Evolutionary conservation across 257 asterid genomes (phyloP).

Genomic region (Primulina tabacum): DNA sequence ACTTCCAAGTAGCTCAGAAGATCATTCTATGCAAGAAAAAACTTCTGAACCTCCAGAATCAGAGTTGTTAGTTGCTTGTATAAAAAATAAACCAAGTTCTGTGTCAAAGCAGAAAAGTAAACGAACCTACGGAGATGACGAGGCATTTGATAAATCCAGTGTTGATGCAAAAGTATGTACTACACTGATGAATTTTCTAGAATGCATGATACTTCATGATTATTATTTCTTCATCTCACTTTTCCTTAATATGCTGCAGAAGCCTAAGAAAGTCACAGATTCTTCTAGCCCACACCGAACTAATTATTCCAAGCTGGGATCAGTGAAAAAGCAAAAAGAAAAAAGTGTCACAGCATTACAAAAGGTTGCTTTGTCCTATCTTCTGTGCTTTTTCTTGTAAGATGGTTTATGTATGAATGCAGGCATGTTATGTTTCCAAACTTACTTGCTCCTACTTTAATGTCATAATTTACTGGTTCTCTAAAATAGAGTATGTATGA

Average conservation of each 20-base stretch:
- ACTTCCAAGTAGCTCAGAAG: constrained; percentile 53
- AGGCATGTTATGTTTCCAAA: constrained; percentile 15
- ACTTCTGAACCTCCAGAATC: constrained; percentile 49
- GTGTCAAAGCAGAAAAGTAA: constrained; percentile 58
- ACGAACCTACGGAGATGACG: constrained; percentile 42
- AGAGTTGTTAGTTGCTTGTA: constrained; percentile 44
- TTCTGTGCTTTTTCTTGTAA: constrained; percentile 7
- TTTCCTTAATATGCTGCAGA: constrained; percentile 45
- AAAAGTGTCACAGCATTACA: constrained; percentile 50
- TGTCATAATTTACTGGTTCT: background rate
- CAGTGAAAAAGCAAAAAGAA: constrained; percentile 55
- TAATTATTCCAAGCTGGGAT: constrained; percentile 50
- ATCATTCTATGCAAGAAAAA: constrained; percentile 37
- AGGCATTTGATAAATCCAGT: constrained; percentile 33
- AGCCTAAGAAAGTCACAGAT: constrained; percentile 43
- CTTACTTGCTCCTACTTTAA: constrained; percentile 11
- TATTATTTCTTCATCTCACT: constrained; percentile 18
- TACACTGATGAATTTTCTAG: constrained; percentile 18
- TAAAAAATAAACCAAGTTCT: constrained; percentile 45
- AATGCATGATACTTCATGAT: constrained; percentile 17
- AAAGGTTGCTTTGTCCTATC: constrained; percentile 51
- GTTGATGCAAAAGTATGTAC: constrained; percentile 56
- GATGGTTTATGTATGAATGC: constrained; percentile 15
- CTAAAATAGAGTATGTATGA: constrained; percentile 18
- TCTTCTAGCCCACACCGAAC: constrained; percentile 34